phyloP scores from a whole-genome alignment of 805 yeast species.

The Hanseniaspora singularis region DNA sequence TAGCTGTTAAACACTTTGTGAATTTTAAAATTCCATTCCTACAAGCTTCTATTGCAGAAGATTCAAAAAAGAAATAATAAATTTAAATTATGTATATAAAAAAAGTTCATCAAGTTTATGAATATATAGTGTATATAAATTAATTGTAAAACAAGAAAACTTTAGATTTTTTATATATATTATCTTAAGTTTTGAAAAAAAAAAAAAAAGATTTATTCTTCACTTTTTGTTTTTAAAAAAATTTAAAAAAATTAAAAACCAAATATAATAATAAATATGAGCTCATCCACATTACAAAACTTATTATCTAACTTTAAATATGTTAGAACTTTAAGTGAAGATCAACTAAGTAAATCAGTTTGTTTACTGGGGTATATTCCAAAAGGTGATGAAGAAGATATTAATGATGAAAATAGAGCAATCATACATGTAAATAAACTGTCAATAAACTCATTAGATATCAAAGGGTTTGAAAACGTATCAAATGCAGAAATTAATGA shows the following conservation, averaged over 20 bases:
- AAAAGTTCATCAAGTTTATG: no score
- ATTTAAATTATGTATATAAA: no score
- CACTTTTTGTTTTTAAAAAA: no score
- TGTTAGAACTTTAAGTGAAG: conserved; percentile 1
- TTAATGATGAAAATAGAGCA: conserved; percentile 3
- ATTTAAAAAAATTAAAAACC: no score
- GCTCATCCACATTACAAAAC: no score
- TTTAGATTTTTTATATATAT: no score
- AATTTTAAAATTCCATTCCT: conserved; percentile 3
- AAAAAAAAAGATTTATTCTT: no score
- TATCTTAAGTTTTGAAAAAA: no score
- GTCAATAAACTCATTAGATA: neutral
- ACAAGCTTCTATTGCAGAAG: neutral
- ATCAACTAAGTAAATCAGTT: conserved; percentile 3
- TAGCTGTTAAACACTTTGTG: conserved; percentile 5
- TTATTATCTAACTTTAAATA: no score
- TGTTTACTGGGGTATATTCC: conserved; percentile 3
- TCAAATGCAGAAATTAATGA: conserved; percentile 41
- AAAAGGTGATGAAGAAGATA: neutral
- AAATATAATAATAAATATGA: no score
- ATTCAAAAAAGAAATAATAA: neutral
- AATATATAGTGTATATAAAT: no score
- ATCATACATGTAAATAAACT: conserved; percentile 9
- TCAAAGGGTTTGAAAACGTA: neutral
- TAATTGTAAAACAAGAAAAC: no score